phyloP scores from a whole-genome alignment of 179 eudicot species.

The Spinacia oleracea region DNA sequence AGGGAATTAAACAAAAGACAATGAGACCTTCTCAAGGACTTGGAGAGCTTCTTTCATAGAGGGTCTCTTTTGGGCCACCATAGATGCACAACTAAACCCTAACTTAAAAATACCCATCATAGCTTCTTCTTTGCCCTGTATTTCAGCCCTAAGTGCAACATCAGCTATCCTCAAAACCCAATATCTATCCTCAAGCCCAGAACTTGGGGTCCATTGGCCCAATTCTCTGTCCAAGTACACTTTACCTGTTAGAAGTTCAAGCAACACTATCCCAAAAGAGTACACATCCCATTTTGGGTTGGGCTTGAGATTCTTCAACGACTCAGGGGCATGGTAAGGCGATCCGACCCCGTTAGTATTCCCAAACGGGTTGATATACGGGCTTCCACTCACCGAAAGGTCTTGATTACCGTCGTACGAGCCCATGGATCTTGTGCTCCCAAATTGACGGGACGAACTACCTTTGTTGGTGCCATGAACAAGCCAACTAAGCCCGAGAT shows the following conservation, averaged over 20 bases:
- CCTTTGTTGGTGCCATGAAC: conserved; percentile 38
- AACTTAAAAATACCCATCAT: conserved; percentile 62
- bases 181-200: conserved; percentile 48
- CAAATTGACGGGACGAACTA: conserved; percentile 73
- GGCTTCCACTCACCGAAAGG: conserved; percentile 45
- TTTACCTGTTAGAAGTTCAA: conserved; percentile 83
- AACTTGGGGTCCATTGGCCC: conserved; percentile 64
- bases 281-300: conserved; percentile 90
- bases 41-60: conserved; percentile 80
- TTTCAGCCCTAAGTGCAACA: conserved; percentile 67
- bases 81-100: conserved; percentile 80
- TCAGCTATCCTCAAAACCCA: conserved; percentile 78
- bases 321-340: conserved; percentile 87
- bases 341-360: conserved; percentile 56
- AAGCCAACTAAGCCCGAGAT: conserved; percentile 74
- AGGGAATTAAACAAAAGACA: conserved; percentile 23
- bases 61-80: conserved; percentile 81
- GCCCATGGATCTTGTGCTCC: conserved; percentile 59
- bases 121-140: conserved; percentile 69
- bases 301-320: conserved; percentile 67
- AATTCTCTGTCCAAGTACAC: conserved; percentile 68
- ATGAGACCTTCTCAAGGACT: conserved; percentile 65
- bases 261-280: conserved; percentile 80
- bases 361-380: conserved; percentile 41
- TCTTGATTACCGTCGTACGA: conserved; percentile 46